Evolutionary conservation across 2,329 filamentous ascomycete species (phyloP), one percentile per base, ranked within the genome.

Genomic region (Ilyonectria robusta): DNA sequence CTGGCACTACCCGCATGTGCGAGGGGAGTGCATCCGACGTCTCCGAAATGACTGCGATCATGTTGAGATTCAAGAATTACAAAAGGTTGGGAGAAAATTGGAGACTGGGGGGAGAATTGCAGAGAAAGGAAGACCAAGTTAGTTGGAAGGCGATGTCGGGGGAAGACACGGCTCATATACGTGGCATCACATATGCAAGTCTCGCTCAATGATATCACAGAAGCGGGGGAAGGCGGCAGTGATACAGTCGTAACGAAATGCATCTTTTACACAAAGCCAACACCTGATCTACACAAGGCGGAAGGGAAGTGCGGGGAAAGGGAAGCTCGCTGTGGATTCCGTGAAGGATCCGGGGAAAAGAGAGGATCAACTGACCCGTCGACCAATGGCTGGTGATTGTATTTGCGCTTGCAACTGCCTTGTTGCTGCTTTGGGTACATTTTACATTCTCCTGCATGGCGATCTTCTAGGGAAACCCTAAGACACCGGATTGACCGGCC

Each of bases 1-100:
- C 63, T 10, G 63, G 58, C 21, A 66, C 63, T 1, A 56, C 40
- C 13, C 58, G 51, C 63, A 66, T 65, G 53, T 65, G 63, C 13
- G 63, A 65, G 15, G 63, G 63, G 11, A 58, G 21, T 10, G 37
- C 35, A 6, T 46, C 26, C 15, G 42, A 19, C 15, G 37, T 21
- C 9, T 46, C 26, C 15, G 42, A 26, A 4, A 37, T 47, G 15
- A 23, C 63, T 29, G 51, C 44, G 4, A 51, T 33, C 58, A 61
- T 65, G 3, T 26, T 23, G 57, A 37, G 21, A 6, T 10, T 23
- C n/a, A 19, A 15, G 35, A 33, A n/a, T 19, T 7, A 19, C 26
- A 33, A 13, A 19, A 11, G 2, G n/a, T n/a, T 19, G 4, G 17
- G 4, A 4, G 23, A n/a, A 31, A 31, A 19, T 11, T 13, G 48